A percentile compares a stretch with the other conserved stretches of the same genome.
These are phyloP conservation scores for Dichotomocladium elegans DNA, from an alignment of 371 early-diverging fungal genomes.

Conservation along the genomic window DNA sequence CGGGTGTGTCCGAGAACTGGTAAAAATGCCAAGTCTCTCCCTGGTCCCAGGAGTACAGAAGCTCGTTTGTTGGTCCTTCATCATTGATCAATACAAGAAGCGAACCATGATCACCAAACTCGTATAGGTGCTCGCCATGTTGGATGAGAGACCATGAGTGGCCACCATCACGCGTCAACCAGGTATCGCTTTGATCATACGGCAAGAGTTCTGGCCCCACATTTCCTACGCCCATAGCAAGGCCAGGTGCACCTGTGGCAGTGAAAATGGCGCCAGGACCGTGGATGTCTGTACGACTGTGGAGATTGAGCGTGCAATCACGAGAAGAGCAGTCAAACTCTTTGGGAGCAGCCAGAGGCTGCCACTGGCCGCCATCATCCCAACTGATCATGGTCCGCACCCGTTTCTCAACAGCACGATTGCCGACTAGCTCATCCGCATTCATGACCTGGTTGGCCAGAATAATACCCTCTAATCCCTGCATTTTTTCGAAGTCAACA, in stretches of 20 bases:
- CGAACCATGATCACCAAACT: constrained; percentile 83
- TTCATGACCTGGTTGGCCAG: constrained; percentile 86
- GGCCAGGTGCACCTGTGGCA: constrained; percentile 76
- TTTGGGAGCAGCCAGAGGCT: constrained; percentile 58
- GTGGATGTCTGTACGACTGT: constrained; percentile 65
- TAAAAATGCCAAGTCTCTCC: constrained; percentile 65
- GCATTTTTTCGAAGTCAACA: constrained; percentile 91
- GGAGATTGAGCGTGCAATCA: constrained; percentile 73
- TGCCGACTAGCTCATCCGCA: constrained; percentile 53
- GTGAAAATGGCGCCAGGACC: constrained; percentile 68
- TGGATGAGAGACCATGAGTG: constrained; percentile 66
- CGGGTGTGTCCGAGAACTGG: constrained; percentile 37
- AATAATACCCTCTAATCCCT: constrained; percentile 79
- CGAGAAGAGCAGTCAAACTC: constrained; percentile 44
- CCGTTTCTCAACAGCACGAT: constrained; percentile 52
- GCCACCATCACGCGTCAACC: constrained; percentile 81
- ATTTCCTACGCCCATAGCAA: constrained; percentile 89
- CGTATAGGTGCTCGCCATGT: constrained; percentile 58
- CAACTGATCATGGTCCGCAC: constrained; percentile 76
- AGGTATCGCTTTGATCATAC: constrained; percentile 69
- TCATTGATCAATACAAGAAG: constrained; percentile 68
- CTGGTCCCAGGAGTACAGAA: constrained; percentile 63
- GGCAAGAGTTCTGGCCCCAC: constrained; percentile 65
- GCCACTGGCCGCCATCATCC: constrained; percentile 85
- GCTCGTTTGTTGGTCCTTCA: constrained; percentile 65